Evolutionary conservation across 345 rosid species (phyloP), one percentile per base, ranked within the genome.

Genomic region (Orychophragmus violaceus): DNA sequence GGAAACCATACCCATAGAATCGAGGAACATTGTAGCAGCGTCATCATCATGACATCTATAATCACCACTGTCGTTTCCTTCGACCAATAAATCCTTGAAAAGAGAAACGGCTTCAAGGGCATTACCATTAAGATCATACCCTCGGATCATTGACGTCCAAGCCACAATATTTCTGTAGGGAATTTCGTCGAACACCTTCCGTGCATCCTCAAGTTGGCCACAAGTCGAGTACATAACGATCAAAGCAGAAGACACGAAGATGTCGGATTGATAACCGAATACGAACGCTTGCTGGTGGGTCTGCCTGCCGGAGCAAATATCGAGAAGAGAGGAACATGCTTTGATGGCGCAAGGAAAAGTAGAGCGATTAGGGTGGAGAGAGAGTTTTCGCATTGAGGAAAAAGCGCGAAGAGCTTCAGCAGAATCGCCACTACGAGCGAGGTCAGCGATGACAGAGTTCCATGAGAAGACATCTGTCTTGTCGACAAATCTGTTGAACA

Each of bases 61-160:
- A 13, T 58, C 80, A 52, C 61, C 66, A 41, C 42, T 16, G 29
- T 75, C 81, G 14, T 80, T 76, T 75, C 83, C 88, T 59, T 80
- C 84, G 16, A 70, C 19, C 70, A 89, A 64, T 32, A 92, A 71
- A 68, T 85, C 80, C 75, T 87, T 92, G 51, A 92, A 89, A 37
- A 89, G 82, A 53, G 75, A 76, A 13, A 92, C 55, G 0, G 89
- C 96, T 49, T 82, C 80, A 11, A 36, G 25, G 68, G 85, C 76
- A 70, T 78, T 28, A 33, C 81, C 80, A 12, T 87, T 87, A 57
- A 82, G 89, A 51, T 83, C 82, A 72, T 84, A 92, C 32, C 98
- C 91, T 6, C 84, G 53, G 2, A 92, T 86, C 85, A 92, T 83
- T 18, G 96, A 84, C 4, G 98, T 89, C 96, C 98, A 92, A 8